Evolutionary conservation across 495 filamentous ascomycete species (phyloP), one percentile per base, ranked within the genome.

Genomic region (Penicillium paradoxum): DNA sequence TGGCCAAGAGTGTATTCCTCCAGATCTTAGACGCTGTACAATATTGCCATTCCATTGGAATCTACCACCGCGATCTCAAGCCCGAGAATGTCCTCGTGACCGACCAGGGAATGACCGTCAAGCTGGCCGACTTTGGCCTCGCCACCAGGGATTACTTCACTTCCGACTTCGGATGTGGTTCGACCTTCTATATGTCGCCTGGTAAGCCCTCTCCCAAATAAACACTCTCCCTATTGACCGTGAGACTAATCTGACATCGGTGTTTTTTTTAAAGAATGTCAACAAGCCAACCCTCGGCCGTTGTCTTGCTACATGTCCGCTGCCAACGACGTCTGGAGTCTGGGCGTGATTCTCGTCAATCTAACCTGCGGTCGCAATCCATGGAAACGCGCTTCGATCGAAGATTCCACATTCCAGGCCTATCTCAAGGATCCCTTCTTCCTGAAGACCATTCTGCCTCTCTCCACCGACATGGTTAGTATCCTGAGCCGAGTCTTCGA

Each of bases 141-240:
- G 93, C 93, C 38, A 97, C 90, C 19, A 81, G 82, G 27, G 89
- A 92, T 52, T 79, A 84, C 49, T 74, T 84, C 53, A 95, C 92
- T 53, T 85, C 91, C 54, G 93, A 99, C 69, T 97, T 95, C 71
- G 95, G 95, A 50, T 99, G 95, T 70, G 93, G 93, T 44, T 97
- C 92, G 15, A 97, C 93, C 13, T 97, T 99, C 67, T 97, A 99
- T 76, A 97, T 97, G 95, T 92, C 87, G 52, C 93, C 93, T 82
- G 93, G 93, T 97, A 88, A 72, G 80, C 41, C 59, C 33, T 33
- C 14, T 42, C 32, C n/a, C n/a, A n/a, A n/a, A n/a, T n/a, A n/a
- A n/a, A n/a, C n/a, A n/a, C n/a, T n/a, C 25, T 27, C 24, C 24
- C 24, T 7, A 27, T 7, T n/a, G n/a, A 27, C 7, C 24, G 24